Percentiles rank a stretch among this genome's conserved stretches.
phyloP scores from a whole-genome alignment of 306 rosid species.

The Pachyrhizus erosus region DNA sequence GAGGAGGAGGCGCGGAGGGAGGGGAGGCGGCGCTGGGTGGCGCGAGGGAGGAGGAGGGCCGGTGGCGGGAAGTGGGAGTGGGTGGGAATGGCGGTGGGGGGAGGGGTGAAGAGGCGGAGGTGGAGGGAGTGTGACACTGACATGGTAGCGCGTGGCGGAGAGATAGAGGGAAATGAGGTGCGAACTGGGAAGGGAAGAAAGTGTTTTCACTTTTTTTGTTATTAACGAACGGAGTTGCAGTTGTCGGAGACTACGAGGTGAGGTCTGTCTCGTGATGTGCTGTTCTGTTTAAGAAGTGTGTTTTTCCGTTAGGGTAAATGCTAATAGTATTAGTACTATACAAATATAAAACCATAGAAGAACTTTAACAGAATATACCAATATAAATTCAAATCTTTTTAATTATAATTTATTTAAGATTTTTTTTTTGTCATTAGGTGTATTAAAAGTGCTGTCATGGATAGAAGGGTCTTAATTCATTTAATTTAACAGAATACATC shows the following conservation, averaged over 20 bases:
- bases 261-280: too few species aligned
- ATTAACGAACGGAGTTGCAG: not conserved
- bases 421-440: not conserved
- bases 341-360: too few species aligned
- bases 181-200: not conserved
- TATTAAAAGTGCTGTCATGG: not conserved
- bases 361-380: not conserved
- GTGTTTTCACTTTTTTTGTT: not conserved
- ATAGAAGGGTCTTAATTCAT: too few species aligned
- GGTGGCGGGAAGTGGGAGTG: conserved; percentile 27
- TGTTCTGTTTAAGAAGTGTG: too few species aligned
- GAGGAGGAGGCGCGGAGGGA: conserved; percentile 25
- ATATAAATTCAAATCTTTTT: too few species aligned
- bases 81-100: conserved; percentile 40
- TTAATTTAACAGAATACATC: too few species aligned
- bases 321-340: not conserved
- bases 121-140: conserved; percentile 76
- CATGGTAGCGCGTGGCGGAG: conserved; percentile 54
- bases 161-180: not conserved
- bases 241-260: conserved; percentile 36
- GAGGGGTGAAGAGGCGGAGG: conserved; percentile 60
- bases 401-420: not conserved
- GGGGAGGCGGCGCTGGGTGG: conserved; percentile 35
- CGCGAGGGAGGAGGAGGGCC: conserved; percentile 37
- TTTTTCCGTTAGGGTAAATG: not conserved